These are phyloP conservation scores for Boletales sp. DNA, from an alignment of 768 basidiomycete species.

Conservation along the genomic window DNA sequence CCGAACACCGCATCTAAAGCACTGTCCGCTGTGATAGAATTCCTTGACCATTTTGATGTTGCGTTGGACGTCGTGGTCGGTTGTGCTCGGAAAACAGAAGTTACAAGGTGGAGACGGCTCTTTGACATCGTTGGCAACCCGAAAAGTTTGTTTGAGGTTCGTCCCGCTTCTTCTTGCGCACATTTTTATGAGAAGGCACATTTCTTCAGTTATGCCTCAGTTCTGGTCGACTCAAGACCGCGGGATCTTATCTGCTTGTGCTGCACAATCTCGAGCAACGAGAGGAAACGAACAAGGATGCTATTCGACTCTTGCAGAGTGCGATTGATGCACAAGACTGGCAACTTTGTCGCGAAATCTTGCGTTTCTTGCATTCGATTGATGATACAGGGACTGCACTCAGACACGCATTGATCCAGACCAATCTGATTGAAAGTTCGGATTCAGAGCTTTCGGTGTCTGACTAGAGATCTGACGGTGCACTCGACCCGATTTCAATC, in stretches of 20 bases:
- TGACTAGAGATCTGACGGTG: neutral
- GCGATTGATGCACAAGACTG: conserved; percentile 81
- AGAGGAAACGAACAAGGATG: conserved; percentile 74
- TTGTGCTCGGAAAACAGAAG: conserved; percentile 95
- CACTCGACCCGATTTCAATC: neutral
- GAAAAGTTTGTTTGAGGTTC: conserved; percentile 85
- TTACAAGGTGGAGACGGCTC: conserved; percentile 82
- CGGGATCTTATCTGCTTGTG: conserved; percentile 89
- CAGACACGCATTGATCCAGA: conserved; percentile 54
- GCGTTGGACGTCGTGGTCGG: conserved; percentile 91
- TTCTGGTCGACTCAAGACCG: conserved; percentile 75
- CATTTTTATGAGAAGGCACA: neutral
- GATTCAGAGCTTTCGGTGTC: neutral
- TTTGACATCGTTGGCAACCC: conserved; percentile 92
- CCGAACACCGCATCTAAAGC: conserved; percentile 31
- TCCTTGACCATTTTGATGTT: conserved; percentile 92
- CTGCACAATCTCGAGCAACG: conserved; percentile 91
- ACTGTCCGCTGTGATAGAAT: conserved; percentile 73
- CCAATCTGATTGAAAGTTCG: conserved; percentile 32
- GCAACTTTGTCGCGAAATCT: conserved; percentile 86
- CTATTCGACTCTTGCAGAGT: conserved; percentile 70
- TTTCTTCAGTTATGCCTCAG: conserved; percentile 65
- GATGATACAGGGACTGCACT: conserved; percentile 81
- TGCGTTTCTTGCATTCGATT: conserved; percentile 89
- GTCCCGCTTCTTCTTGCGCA: conserved; percentile 4